Base-by-base conservation (phyloP, 1,139 yeast species). In the Pichia kudriavzevii region DNA sequence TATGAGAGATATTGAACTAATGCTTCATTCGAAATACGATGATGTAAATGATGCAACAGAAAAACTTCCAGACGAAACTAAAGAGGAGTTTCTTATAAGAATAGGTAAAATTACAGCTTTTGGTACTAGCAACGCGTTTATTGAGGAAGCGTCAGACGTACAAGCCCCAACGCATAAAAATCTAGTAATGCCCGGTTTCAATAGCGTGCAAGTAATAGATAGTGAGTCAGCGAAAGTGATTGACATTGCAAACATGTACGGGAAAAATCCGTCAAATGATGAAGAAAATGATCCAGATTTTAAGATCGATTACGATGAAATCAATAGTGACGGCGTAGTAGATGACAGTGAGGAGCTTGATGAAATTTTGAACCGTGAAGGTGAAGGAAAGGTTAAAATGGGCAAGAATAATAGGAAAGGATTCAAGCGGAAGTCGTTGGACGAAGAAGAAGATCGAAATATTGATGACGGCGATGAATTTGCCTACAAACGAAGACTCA, bases 41-140 rank as follows among this genome's bases (percentile, higher is more conserved):
- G 23, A 12, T 7, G 12, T 15, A 2, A 8, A 16, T 17, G 16
- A 14, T 12, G 12, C 1, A 9, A 14, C 18, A 12, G 44, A 41
- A 2, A 59, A 58, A 40, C 62, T 72, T 6, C 74, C 81, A 0
- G 82, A 73, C 16, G 98, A 91, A 52, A 60, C 83, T 0, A 84
- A 82, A 48, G 74, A 74, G 39, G 97, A 88, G 36, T 91, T 61
- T 52, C 64, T 91, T 43, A 72, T 91, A 1, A 66, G 98, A 44
- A 88, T 88, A 0, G 99, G 99, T 27, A 79, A 85, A 54, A 76
- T 87, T 39, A 91, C 99, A 0, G 98, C 98, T 1, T 91, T 91
- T 63, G 94, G 96, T 9, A 75, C 75, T 28, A 65, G 75, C 14
- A 66, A 69, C 24, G 74, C 71, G 5, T 83, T 83, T 44, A 56